A percentile compares a stretch with the other conserved stretches of the same genome.
Conservation (phyloP, 345 rosid species). For the Chamaenerion angustifolium region DNA sequence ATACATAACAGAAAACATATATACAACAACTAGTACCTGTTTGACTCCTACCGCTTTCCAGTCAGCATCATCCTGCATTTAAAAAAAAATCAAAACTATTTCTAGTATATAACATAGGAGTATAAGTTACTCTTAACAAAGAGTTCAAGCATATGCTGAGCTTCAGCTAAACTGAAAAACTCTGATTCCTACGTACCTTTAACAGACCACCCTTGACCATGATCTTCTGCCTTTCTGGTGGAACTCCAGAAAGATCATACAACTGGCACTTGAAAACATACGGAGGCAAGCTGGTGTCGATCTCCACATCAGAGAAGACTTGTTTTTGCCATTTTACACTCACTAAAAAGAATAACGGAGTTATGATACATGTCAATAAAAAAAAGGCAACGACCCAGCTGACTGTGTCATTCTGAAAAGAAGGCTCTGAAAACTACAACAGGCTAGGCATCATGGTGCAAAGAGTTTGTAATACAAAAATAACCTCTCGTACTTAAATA, state of each 20-base stretch:
- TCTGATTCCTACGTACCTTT: slow-evolving; percentile 32
- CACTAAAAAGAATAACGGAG: slow-evolving; percentile 27
- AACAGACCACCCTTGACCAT: slow-evolving; percentile 94
- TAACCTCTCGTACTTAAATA: too few relatives aligned
- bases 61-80: slow-evolving; percentile 77
- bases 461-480: too few relatives aligned
- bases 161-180: neutral
- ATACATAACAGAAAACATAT: too few relatives aligned
- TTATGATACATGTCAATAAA: neutral
- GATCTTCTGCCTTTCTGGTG: slow-evolving; percentile 93
- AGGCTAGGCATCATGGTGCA: neutral
- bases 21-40: slow-evolving; percentile 24
- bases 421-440: neutral
- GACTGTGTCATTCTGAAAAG: too few relatives aligned
- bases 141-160: neutral
- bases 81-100: neutral
- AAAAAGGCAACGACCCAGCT: neutral
- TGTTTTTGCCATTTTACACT: slow-evolving; percentile 95
- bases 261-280: slow-evolving; percentile 81
- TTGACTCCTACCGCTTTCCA: slow-evolving; percentile 78
- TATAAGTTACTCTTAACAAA: neutral
- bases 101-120: neutral
- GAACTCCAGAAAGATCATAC: slow-evolving; percentile 85
- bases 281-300: slow-evolving; percentile 64
- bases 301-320: slow-evolving; percentile 64